Conservation (phyloP, 805 yeast species). For the Yamadazyma akitaensis region DNA sequence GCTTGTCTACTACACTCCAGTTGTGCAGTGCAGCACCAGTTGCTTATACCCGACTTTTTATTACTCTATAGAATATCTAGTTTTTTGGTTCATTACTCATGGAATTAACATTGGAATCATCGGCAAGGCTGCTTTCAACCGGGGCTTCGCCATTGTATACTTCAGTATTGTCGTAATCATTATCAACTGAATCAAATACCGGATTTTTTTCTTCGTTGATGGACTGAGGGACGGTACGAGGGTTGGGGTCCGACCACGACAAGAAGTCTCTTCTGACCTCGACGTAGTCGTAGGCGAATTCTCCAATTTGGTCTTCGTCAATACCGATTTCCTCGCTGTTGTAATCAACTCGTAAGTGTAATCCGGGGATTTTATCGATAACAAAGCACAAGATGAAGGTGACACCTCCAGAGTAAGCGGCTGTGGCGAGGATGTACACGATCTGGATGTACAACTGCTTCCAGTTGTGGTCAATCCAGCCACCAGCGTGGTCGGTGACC, state of each 20-base stretch:
- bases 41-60: slow-evolving; percentile 1
- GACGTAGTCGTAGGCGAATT: slow-evolving; percentile 97
- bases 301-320: slow-evolving; percentile 97
- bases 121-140: neutral
- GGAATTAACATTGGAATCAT: slow-evolving; percentile 2
- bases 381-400: slow-evolving; percentile 74
- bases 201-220: slow-evolving; percentile 1
- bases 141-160: slow-evolving; percentile 3
- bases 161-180: slow-evolving; percentile 1
- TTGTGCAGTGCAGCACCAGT: too few relatives aligned
- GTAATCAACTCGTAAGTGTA: slow-evolving; percentile 74
- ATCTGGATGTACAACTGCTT: slow-evolving; percentile 88
- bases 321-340: slow-evolving; percentile 85
- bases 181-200: neutral
- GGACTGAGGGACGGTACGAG: slow-evolving; percentile 1
- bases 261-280: slow-evolving; percentile 92
- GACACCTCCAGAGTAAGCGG: slow-evolving; percentile 72
- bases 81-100: slow-evolving; percentile 7
- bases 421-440: slow-evolving; percentile 72
- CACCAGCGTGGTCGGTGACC: slow-evolving; percentile 78
- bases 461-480: slow-evolving; percentile 89
- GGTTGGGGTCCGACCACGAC: slow-evolving; percentile 42
- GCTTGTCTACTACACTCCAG: too few relatives aligned
- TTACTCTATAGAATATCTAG: slow-evolving; percentile 1
- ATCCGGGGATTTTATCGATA: slow-evolving; percentile 76